Evolutionary conservation across 257 asterid genomes (phyloP).

Genomic region (Solanum infundibuliforme): DNA sequence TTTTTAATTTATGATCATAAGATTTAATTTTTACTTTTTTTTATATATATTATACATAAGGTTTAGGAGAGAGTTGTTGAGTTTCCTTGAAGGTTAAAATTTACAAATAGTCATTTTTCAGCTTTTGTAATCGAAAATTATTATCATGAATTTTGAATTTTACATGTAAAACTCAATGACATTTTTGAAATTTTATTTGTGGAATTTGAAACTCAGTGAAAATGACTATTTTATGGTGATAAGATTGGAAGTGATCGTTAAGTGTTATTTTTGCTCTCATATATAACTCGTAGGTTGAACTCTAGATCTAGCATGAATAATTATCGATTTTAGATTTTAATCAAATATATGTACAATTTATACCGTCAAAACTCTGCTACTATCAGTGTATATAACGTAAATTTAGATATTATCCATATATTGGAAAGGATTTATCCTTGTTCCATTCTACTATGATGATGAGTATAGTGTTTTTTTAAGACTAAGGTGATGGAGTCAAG

Average conservation of each 20-base stretch:
- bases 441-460: constrained; percentile 22
- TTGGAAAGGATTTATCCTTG: not conserved
- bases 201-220: not conserved
- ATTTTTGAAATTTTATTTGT: not conserved
- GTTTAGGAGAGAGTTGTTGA: not conserved
- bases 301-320: not conserved
- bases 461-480: constrained; percentile 20
- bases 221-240: not conserved
- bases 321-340: not conserved
- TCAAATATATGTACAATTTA: not conserved
- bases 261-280: not conserved
- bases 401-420: not conserved
- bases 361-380: not conserved
- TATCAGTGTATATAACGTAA: not conserved
- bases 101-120: not conserved
- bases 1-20: not conserved
- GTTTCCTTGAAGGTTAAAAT: not conserved
- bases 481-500: constrained; percentile 45
- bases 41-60: no score
- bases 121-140: not conserved
- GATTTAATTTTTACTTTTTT: not conserved
- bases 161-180: not conserved
- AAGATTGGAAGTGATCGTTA: not conserved
- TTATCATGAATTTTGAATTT: fast-evolving
- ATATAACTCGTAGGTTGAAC: not conserved